Percentiles rank a stretch among this genome's conserved stretches.
Conservation (phyloP, 2,329 filamentous ascomycete species). For the Ophiocordyceps camponoti-floridani region DNA sequence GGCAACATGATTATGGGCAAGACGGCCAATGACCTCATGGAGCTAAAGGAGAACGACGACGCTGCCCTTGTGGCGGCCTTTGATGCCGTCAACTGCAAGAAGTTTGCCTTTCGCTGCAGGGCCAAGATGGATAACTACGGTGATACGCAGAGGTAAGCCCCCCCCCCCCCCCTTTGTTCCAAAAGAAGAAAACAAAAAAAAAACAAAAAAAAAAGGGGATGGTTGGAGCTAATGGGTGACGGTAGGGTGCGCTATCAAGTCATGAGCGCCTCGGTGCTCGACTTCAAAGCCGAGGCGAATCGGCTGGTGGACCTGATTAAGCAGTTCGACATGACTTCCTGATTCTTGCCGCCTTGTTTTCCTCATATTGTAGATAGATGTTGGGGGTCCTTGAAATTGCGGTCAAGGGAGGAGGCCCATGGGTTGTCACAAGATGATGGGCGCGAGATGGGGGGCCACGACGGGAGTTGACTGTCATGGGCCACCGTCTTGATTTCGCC, state of each 20-base stretch:
- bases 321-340: conserved; percentile 30
- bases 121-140: conserved; percentile 87
- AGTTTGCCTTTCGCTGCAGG: conserved; percentile 64
- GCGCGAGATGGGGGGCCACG: too few relatives aligned
- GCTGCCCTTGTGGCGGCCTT: conserved; percentile 48
- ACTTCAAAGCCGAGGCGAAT: conserved; percentile 62
- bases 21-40: conserved; percentile 64
- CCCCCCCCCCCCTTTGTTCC: too few relatives aligned
- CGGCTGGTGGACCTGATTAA: conserved; percentile 72
- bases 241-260: conserved; percentile 77
- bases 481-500: too few relatives aligned
- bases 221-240: neutral
- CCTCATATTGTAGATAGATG: neutral
- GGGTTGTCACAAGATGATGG: too few relatives aligned
- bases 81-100: conserved; percentile 68
- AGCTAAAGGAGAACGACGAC: conserved; percentile 54
- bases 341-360: neutral
- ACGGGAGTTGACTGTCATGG: too few relatives aligned
- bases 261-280: conserved; percentile 46
- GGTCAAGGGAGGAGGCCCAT: too few relatives aligned
- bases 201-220: too few relatives aligned
- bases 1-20: conserved; percentile 59
- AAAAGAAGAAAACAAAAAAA: too few relatives aligned
- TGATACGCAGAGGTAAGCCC: conserved; percentile 60
- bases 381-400: too few relatives aligned